Evolutionary conservation across 495 filamentous ascomycete genomes (phyloP), one percentile per base, ranked within the genome.

Genomic region (Lophiostoma macrostomum): DNA sequence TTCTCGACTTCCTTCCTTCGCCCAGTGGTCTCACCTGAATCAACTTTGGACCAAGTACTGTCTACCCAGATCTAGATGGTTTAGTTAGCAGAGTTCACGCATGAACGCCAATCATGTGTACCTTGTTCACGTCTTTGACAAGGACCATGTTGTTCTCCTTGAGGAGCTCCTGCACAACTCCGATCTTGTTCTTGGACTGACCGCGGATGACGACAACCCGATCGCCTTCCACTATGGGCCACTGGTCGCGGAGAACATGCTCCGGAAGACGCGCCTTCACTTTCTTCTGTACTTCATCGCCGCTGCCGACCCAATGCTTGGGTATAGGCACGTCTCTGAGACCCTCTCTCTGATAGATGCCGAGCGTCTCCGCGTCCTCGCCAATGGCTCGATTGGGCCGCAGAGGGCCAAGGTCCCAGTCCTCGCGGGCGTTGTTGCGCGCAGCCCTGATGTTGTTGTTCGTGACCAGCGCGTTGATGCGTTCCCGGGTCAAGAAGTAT

Each of bases 161-260:
- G 51, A 85, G 72, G 29, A 95, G 74, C n/a, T 67, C 58, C 38
- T 47, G 63, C 24, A 96, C 80, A 25, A 70, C 71, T 23, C 83
- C 84, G 71, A 98, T 95, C 69, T 83, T 85, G 50, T 89, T 88
- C 73, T 83, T 85, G 56, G 91, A 86, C 50, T 73, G 73, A 18
- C 91, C 90, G 41, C 84, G 81, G 37, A 85, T 71, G 27, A 95
- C 66, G 29, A 89, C 87, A 25, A 95, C 87, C 46, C 91, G 76
- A 63, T 96, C 91, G 7, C 80, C 82, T 6, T 69, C 63, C 13
- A 73, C 78, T 57, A 96, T 75, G 4, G 46, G 47, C 7, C 10
- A 53, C 43, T 76, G 66, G 50, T 71, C 52, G 20, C 71, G 71
- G 31, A 78, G 58, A 22, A 11, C 6, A 8, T 50, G 30, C 31